These are phyloP conservation scores for Suillus hirtellus DNA, from an alignment of 768 basidiomycete species.

Conservation along the genomic window DNA sequence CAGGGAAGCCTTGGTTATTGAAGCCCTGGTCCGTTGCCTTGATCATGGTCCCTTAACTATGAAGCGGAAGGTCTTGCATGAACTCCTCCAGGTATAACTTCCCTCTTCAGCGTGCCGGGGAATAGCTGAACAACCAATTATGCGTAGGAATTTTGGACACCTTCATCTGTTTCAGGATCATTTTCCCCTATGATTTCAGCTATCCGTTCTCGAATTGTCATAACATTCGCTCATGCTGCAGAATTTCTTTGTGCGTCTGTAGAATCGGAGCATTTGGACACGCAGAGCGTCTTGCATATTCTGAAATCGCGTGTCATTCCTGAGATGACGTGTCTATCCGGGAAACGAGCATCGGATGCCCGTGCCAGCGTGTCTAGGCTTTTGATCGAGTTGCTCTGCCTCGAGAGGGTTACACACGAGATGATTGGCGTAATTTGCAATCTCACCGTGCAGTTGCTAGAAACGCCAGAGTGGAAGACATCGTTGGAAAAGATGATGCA, in stretches of 20 bases:
- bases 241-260: background rate
- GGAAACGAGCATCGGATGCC: slow-evolving; percentile 33
- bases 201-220: slow-evolving; percentile 51
- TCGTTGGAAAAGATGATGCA: slow-evolving; percentile 42
- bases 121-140: background rate
- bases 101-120: background rate
- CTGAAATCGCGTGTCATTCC: slow-evolving; percentile 50
- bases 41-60: slow-evolving; percentile 46
- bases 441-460: slow-evolving; percentile 42
- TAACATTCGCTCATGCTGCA: slow-evolving; percentile 35
- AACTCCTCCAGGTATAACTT: slow-evolving; percentile 46
- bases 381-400: slow-evolving; percentile 40
- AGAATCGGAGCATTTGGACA: slow-evolving; percentile 20
- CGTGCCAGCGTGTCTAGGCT: slow-evolving; percentile 43
- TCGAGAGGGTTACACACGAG: slow-evolving; percentile 28
- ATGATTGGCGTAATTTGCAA: slow-evolving; percentile 33
- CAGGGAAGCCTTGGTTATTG: slow-evolving; percentile 47
- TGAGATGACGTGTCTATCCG: slow-evolving; percentile 44
- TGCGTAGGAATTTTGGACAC: slow-evolving; percentile 8
- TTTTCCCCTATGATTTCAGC: slow-evolving; percentile 42
- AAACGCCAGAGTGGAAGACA: slow-evolving; percentile 41
- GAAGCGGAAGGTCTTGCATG: slow-evolving; percentile 52
- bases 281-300: slow-evolving; percentile 35
- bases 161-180: slow-evolving; percentile 1
- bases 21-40: slow-evolving; percentile 43